Base-by-base conservation (phyloP, 1,139 yeast genomes). In the Zygosaccharomyces sapae region DNA sequence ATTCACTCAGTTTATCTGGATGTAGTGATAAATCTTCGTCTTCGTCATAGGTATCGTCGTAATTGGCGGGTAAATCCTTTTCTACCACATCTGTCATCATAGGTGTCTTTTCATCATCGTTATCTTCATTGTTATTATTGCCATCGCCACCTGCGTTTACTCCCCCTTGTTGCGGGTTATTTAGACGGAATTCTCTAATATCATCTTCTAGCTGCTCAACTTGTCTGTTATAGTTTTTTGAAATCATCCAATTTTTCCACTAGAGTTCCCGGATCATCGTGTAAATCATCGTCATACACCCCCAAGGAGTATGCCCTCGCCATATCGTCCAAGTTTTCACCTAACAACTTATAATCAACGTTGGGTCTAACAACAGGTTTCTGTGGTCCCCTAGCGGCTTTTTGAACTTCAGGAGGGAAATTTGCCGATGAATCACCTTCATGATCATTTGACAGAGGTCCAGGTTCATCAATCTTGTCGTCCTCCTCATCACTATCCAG, bases 281-380 rank as follows among this genome's bases (percentile, higher is more conserved):
- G 72, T 6, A 58, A 36, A 54, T 81, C 86, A 52, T 77, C 83
- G 54, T 80, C 84, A 57, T 79, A 81, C 55, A 76, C 62, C 1
- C 86, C 86, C 38, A 74, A 56, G n/a, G 72, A 68, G 54, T 81
- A 81, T 0, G 84, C 85, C 49, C 72, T 71, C 0, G 79, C 85
- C 83, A 81, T 77, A 3, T 77, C 71, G 45, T 80, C 83, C 53
- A 76, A 48, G 52, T 78, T 75, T 41, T 68, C 68, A 30, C 71
- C 72, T 41, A 77, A 54, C 5, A 70, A 55, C 9, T 59, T 66
- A 54, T 70, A 76, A 52, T 77, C 81, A 6, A 77, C 58, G 20
- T 51, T 52, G 4, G 68, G 66, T 8, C 52, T 29, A 18, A 27
- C 37, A 20, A 43, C n/a, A 16, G 40, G n/a, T 4, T 30, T n/a